Conservation (phyloP, 768 basidiomycete genomes). For the Phanerochaete sordida region DNA sequence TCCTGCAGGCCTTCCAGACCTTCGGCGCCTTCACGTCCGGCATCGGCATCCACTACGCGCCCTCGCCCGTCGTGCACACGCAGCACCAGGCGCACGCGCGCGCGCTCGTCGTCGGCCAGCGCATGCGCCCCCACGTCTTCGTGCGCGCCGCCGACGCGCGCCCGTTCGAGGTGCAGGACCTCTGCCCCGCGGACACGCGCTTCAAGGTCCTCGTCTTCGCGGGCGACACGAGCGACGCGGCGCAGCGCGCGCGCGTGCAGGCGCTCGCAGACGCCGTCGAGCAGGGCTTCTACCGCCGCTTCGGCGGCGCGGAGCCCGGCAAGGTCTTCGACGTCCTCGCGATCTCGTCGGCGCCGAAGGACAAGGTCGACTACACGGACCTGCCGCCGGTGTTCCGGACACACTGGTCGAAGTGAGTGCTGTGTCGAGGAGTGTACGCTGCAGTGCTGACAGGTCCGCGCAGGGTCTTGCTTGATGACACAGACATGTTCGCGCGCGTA, state of each 20-base stretch:
- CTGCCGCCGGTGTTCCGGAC: constrained; percentile 43
- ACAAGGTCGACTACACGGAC: constrained; percentile 39
- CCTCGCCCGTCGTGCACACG: constrained; percentile 35
- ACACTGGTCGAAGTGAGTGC: constrained; percentile 58
- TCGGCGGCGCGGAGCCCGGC: constrained; percentile 21
- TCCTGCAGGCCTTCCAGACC: constrained; percentile 44
- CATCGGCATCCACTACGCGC: constrained; percentile 46
- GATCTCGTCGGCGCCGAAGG: constrained; percentile 36
- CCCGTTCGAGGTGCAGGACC: constrained; percentile 47
- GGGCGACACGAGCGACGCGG: constrained; percentile 31
- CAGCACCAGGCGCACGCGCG: constrained; percentile 34
- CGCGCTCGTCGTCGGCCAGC: constrained; percentile 45
- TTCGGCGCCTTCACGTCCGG: constrained; percentile 46
- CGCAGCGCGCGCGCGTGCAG: constrained; percentile 16
- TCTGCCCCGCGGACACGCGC: constrained; percentile 42
- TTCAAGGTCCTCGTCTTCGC: constrained; percentile 48
- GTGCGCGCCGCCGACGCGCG: constrained; percentile 44
- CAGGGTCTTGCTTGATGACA: constrained; percentile 62
- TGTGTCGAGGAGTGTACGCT: constrained; percentile 3
- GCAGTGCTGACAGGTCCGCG: not conserved
- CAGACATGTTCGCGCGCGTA: constrained; percentile 35
- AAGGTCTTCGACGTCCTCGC: constrained; percentile 42
- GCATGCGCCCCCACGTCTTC: constrained; percentile 44
- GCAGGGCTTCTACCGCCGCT: constrained; percentile 17
- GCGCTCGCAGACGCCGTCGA: constrained; percentile 19